Evolutionary conservation across 106 monocot species (phyloP), one percentile per base, ranked within the genome.

Genomic region (Phalaenopsis aphrodite): DNA sequence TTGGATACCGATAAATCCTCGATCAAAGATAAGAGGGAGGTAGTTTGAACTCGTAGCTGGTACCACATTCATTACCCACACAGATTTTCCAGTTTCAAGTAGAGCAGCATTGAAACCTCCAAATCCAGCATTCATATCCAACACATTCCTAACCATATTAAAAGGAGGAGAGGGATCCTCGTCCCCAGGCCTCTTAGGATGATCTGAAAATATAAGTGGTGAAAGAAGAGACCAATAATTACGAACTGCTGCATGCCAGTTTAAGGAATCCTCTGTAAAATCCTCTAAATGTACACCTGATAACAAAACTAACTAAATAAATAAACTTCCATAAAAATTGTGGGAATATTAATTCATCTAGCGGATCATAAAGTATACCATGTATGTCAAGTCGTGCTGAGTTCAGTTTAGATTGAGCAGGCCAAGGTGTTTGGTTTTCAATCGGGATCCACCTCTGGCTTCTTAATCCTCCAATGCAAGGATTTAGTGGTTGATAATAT

Each of bases 31-130:
- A 17, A 93, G 83, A 52, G 95, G 87, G 18, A 95, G 90, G 78
- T 90, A 87, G 82, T 91, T 89, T 8, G 86, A 72, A 14, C 86
- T 75, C 43, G 42, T 87, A 67, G 80, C 84, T 6, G 95, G 90
- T 45, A 95, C 95, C 9, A 93, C 95, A 78, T 95, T 95, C 95
- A 95, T 95, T 58, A 93, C 95, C 95, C 95, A 95, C 39, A 89
- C 86, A 83, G 90, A 87, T 86, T 95, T 95, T 68, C 91, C 91
- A 79, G 92, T 79, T 76, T 90, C 87, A 56, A 95, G 16, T 56
- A 95, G 82, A 68, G 95, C 95, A 77, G 88, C 89, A 88, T 93
- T 95, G 41, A 95, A 88, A 6, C 95, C 93, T 82, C 91, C 95
- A 39, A 91, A 89, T 12, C 12, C 83, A 41, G 95, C 86, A 84